Conservation (phyloP, 179 eudicot species). For the Corrigiola litoralis region DNA sequence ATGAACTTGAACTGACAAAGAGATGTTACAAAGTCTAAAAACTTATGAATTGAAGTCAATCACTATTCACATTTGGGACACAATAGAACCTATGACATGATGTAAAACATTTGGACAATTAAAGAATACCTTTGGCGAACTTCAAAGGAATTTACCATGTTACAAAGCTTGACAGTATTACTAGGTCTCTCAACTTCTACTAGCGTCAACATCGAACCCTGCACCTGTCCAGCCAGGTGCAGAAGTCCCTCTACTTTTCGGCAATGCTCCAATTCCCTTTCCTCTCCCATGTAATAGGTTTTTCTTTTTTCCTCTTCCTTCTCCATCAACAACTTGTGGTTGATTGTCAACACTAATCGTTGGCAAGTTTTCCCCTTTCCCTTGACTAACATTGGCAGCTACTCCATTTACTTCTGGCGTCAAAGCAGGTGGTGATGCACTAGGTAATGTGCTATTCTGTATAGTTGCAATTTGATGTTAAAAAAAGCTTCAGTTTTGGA, state of each 20-base stretch:
- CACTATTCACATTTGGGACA: conserved; percentile 24
- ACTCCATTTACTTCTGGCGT: conserved; percentile 27
- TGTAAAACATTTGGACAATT: not conserved
- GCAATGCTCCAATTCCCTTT: conserved; percentile 68
- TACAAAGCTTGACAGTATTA: not conserved
- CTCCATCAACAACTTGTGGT: conserved; percentile 39
- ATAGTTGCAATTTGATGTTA: conserved; percentile 17
- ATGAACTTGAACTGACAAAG: not conserved
- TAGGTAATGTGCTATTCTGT: conserved; percentile 25
- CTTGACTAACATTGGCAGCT: conserved; percentile 23
- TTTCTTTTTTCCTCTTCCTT: conserved; percentile 83
- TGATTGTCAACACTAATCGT: conserved; percentile 33
- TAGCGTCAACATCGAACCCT: conserved; percentile 76
- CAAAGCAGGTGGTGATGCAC: conserved; percentile 32
- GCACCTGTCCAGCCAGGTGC: conserved; percentile 92
- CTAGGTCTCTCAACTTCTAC: conserved; percentile 37
- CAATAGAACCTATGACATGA: conserved; percentile 14
- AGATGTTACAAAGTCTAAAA: not conserved
- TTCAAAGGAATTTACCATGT: not conserved
- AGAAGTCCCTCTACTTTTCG: conserved; percentile 68
- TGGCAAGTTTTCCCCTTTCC: conserved; percentile 27
- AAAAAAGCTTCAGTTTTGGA: conserved; percentile 21
- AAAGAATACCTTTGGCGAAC: conserved; percentile 13
- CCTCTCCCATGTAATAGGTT: conserved; percentile 55
- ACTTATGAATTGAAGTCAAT: conserved; percentile 7